Base-by-base conservation (phyloP, 2,329 filamentous ascomycete genomes). In the Nemania sp. region DNA sequence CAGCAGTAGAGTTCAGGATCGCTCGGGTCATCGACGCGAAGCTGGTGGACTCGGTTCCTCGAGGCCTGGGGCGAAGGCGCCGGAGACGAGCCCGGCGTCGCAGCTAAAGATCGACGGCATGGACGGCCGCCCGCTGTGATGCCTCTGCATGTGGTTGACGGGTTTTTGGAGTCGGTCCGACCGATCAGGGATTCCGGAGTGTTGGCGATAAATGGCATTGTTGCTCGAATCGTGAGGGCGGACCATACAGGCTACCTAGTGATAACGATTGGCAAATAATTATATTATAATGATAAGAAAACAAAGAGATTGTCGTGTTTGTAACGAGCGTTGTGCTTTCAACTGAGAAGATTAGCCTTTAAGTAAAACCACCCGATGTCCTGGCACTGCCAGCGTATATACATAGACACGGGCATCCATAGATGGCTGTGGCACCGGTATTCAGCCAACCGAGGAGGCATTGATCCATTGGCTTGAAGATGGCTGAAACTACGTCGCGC, bases 131-230 rank as follows among this genome's bases (percentile, higher is more conserved):
- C 84, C 23, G 84, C 80, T 3, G 91, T 97, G 59, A 97, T 83
- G 53, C 94, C 94, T 74, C 87, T 86, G 73, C 94, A 99, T 69
- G 92, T 97, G 11, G 86, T 88, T 1, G 82, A 79, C 2, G 91
- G 87, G 62, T 96, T 87, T 69, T 89, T 90, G 46, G 91, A 96
- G 77, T 97, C 92, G 65, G 86, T 85, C 53, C 92, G 88, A 52
- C 80, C 81, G 54, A 97, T 77, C 23, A 88, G 75, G 17, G 89
- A 87, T 76, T 97, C 92, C 60, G 93, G 92, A 0, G 91, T 96
- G 68, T 86, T 81, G 49, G 80, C 75, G 59, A 86, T 80, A 71
- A 86, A 84, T 55, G 86, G 81, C 86, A 89, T 89, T 61, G 61
- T 65, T 17, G 53, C 24, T 31, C 2, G 24, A 4, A 19, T 19